Base-by-base conservation (phyloP, 2,329 filamentous ascomycete species). In the Colletotrichum theobromicola region DNA sequence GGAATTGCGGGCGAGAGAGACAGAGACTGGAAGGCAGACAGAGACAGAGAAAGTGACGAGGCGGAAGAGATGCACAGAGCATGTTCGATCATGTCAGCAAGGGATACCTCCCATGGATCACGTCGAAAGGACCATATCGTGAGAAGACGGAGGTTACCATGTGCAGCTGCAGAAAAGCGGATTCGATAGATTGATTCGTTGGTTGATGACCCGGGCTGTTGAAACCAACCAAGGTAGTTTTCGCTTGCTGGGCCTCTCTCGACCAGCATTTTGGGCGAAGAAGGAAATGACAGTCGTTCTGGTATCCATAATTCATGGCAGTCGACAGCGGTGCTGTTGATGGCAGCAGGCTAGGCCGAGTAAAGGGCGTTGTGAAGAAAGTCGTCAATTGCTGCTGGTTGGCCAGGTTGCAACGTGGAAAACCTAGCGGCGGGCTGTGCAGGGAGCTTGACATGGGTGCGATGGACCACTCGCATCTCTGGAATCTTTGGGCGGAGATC, bases 381-480 rank as follows among this genome's bases (percentile, higher is more conserved):
- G 72, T 74, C 61, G 62, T 67, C 28, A 62, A 72, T 37, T 37
- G 68, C 71, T n/a, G n/a, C 28, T 61, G 62, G 46, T 67, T 32
- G 46, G 72, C 72, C 26, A 72, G 72, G 72, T 72, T 74, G 68
- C 72, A 74, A 74, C 72, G 72, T 74, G 72, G 72, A 74, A 66
- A 74, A 57, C 62, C 34, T 72, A 58, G 72, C 16, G 67, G 72
- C 32, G 55, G 62, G 68, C 62, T 62, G 55, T 74, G 68, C 72
- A 74, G 62, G 72, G 68, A 67, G 50, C 35, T 13, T 57, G 16
- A 62, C 72, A 65, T 18, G 68, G 68, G 37, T 72, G 21, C 58
- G 55, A 71, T 35, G 74, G 67, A 72, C 74, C 74, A 76, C 74
- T 76, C 74, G 74, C 74, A 76, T 76, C 72, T 72, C 21, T 75